phyloP scores from a whole-genome alignment of 495 filamentous ascomycete genomes.

The Melanomma pulvis-pyrius region DNA sequence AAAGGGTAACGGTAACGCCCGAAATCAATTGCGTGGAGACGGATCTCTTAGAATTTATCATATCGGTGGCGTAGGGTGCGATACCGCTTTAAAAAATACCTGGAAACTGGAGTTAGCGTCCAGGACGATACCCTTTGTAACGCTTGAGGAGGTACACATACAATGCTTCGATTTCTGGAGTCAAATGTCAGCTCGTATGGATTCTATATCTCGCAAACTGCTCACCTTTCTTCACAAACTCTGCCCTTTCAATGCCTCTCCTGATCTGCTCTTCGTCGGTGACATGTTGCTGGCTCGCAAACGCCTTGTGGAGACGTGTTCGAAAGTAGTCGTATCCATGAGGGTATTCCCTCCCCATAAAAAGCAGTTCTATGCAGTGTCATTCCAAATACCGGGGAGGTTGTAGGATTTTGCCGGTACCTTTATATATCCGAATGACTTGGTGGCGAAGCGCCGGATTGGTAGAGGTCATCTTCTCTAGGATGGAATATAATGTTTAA shows the following conservation, averaged over 20 bases:
- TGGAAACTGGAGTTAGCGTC: slow-evolving; percentile 47
- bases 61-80: slow-evolving; percentile 85
- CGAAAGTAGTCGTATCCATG: slow-evolving; percentile 84
- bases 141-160: slow-evolving; percentile 53
- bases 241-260: slow-evolving; percentile 72
- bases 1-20: slow-evolving; percentile 19
- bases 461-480: slow-evolving; percentile 40
- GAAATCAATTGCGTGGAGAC: slow-evolving; percentile 9
- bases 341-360: slow-evolving; percentile 85
- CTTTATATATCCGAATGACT: slow-evolving; percentile 91
- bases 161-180: slow-evolving; percentile 83
- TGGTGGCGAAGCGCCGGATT: slow-evolving; percentile 64
- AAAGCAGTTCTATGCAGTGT: slow-evolving; percentile 68
- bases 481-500: background rate
- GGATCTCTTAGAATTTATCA: slow-evolving; percentile 45
- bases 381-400: slow-evolving; percentile 13
- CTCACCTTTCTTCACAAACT: slow-evolving; percentile 89
- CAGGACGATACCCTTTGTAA: slow-evolving; percentile 7
- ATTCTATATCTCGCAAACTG: background rate
- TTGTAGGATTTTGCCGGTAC: slow-evolving; percentile 48
- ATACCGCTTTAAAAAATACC: slow-evolving; percentile 95
- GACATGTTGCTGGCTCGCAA: slow-evolving; percentile 70
- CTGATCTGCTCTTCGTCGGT: slow-evolving; percentile 73
- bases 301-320: slow-evolving; percentile 79
- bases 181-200: background rate